Evolutionary conservation across 139 green algal species (phyloP), one percentile per base, ranked within the genome.

Genomic region (Coelastrella sp.): DNA sequence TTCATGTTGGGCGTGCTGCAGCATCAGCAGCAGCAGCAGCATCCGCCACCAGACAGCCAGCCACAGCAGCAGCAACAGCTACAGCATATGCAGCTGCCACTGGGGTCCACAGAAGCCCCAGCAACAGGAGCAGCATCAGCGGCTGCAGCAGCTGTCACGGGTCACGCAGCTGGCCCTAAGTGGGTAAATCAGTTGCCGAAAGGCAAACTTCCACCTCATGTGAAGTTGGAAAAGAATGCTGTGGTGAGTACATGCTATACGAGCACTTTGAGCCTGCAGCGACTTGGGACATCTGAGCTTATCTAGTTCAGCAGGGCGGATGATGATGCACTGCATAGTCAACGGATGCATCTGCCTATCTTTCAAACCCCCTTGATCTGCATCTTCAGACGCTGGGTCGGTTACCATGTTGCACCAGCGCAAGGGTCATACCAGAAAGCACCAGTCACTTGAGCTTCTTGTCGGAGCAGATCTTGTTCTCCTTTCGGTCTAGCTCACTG

Each of bases 1-100:
- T 98, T 98, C 83, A 81, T 98, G 78, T 86, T 97, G 74, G 76
- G 89, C 10, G 85, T 95, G 73, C 87, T 97, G 77, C 80, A 71
- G 58, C 86, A 80, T 3, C 58, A 76, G 58, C 66, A 85, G 78
- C 71, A 73, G 22, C 73, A 90, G 73, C 73, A 78, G 20, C 73
- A 64, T 6, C 57, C 59, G 71, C 73, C 58, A 56, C 85, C 75
- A 22, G 73, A 74, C 11, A 4, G 0, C 4, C 74, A 66, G n/a
- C 58, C 64, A 32, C 73, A 82, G 11, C 66, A 81, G 4, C 19
- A 68, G 5, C 14, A 68, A 76, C 80, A 81, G 61, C 13, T 59
- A 83, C 56, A 59, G 75, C 85, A 84, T 58, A 57, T 84, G 11
- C 20, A 17, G 57, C 85, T 84, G 59, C 85, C 7, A 22, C 2